Evolutionary conservation across 1,284 basidiomycete genomes (phyloP).

Genomic region (Fomitopsis palustris): DNA sequence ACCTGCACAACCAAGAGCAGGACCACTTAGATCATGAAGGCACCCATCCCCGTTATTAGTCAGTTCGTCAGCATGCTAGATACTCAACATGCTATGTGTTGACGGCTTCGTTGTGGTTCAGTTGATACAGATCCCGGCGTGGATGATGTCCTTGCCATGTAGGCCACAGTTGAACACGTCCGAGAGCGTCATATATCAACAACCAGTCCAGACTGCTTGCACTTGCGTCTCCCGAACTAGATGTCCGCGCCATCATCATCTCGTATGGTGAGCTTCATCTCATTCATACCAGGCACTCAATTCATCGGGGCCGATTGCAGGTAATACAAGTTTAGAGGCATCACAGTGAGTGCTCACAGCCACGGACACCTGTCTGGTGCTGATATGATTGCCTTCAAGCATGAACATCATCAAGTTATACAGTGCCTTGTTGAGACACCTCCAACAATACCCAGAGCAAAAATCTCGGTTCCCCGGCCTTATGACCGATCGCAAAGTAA

Average conservation of each 20-base stretch:
- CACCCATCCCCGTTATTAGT: conserved; percentile 52
- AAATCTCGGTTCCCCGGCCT: conserved; percentile 61
- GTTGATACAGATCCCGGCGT: conserved; percentile 89
- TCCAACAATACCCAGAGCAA: conserved; percentile 57
- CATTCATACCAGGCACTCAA: not conserved
- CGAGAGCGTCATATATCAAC: conserved; percentile 22
- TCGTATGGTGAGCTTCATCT: conserved; percentile 62
- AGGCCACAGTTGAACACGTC: conserved; percentile 15
- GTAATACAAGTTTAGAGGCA: conserved; percentile 66
- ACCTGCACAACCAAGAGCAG: not conserved
- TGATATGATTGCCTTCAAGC: conserved; percentile 33
- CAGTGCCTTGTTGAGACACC: conserved; percentile 64
- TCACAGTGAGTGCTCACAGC: conserved; percentile 44
- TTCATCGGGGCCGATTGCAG: conserved; percentile 33
- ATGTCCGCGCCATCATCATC: conserved; percentile 74
- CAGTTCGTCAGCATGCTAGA: conserved; percentile 22
- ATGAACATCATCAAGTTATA: conserved; percentile 80
- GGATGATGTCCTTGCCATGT: conserved; percentile 84
- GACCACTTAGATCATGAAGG: not conserved
- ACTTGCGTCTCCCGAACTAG: conserved; percentile 71
- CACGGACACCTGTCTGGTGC: not conserved
- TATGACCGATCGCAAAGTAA: conserved; percentile 43
- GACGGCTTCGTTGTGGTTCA: conserved; percentile 24
- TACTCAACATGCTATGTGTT: not conserved
- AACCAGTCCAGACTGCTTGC: conserved; percentile 52